Percentiles rank a stretch among this genome's conserved stretches.
Conservation (phyloP, 169 alveolate species). For the Eimeria praecox region DNA sequence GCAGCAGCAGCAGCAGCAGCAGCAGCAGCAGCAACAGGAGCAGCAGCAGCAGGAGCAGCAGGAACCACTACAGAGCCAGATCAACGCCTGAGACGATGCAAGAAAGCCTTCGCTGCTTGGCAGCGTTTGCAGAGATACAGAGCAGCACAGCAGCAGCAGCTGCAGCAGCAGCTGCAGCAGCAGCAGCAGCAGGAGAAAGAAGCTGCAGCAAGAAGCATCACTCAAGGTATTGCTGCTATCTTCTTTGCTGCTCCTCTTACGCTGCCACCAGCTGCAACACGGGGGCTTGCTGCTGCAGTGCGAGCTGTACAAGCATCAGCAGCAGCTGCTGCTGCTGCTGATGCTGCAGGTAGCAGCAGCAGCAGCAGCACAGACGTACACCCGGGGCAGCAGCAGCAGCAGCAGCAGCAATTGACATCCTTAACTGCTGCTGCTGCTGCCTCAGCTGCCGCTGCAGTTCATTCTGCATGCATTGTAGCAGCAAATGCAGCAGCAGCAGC, state of each 20-base stretch:
- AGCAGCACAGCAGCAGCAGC: constrained; percentile 47
- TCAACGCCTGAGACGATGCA: constrained; percentile 20
- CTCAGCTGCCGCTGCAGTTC: constrained; percentile 57
- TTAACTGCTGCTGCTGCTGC: constrained; percentile 58
- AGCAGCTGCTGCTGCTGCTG: constrained; percentile 66
- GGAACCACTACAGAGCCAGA: background rate
- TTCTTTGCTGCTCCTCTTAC: constrained; percentile 63
- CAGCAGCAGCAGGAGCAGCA: constrained; percentile 24
- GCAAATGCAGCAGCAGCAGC: constrained; percentile 72
- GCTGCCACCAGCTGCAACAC: constrained; percentile 69
- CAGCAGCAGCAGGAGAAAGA: constrained; percentile 59
- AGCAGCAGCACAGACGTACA: background rate
- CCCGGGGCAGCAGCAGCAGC: background rate
- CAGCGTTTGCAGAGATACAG: constrained; percentile 42
- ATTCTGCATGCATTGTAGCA: constrained; percentile 69
- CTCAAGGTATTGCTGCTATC: constrained; percentile 59
- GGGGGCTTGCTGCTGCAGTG: constrained; percentile 45
- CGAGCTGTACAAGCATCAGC: constrained; percentile 62
- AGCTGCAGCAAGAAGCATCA: constrained; percentile 42
- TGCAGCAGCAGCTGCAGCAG: constrained; percentile 41
- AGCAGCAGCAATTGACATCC: constrained; percentile 12
- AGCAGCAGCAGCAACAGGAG: constrained; percentile 32
- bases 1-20: background rate
- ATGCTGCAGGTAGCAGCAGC: no score
- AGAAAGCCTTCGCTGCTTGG: constrained; percentile 19